Base-by-base conservation (phyloP, 306 rosid species). In the Citrullus colocynthis region DNA sequence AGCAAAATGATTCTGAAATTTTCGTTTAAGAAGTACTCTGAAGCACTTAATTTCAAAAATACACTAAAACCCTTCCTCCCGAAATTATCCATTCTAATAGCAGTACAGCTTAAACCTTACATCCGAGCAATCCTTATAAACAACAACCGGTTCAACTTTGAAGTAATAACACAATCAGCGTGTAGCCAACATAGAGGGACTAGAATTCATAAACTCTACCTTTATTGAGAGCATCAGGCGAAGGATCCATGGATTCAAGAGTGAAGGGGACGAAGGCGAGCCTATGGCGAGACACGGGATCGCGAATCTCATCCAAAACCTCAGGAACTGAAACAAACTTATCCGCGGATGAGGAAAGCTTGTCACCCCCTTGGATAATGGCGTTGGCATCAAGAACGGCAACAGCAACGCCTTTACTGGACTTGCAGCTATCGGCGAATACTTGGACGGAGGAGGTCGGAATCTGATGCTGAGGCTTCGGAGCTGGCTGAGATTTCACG, bases 321-420 rank as follows among this genome's bases (percentile, higher is more conserved):
- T 93, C 91, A 0, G 86, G 86, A 42, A 93, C 88, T 8, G 97
- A 88, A 17, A 90, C 86, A 74, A 93, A 88, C 85, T 86, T 93
- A 83, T 91, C 98, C 42, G 98, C 93, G 15, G 74, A 76, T 55
- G 80, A 81, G 62, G 83, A 78, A 51, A 93, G 93, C 80, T 75
- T 88, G 52, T 90, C 96, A 11, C 92, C 96, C 16, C 91, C 90
- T 6, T 87, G 81, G 18, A 93, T 93, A 51, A 93, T 80, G 79
- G 96, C 96, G 81, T 90, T 93, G 72, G 98, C 96, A 21, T 93
- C 98, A 49, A 93, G 85, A 20, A 93, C 80, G 12, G 96, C 97
- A 20, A 91, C 84, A 1, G 93, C 89, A 13, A 93, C 87, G 18
- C 93, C 92, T 59, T 86, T 80, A 32, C 86, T 20, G 80, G 93